phyloP scores from a whole-genome alignment of 2,329 filamentous ascomycete genomes.

The Fusarium pseudocircinatum region DNA sequence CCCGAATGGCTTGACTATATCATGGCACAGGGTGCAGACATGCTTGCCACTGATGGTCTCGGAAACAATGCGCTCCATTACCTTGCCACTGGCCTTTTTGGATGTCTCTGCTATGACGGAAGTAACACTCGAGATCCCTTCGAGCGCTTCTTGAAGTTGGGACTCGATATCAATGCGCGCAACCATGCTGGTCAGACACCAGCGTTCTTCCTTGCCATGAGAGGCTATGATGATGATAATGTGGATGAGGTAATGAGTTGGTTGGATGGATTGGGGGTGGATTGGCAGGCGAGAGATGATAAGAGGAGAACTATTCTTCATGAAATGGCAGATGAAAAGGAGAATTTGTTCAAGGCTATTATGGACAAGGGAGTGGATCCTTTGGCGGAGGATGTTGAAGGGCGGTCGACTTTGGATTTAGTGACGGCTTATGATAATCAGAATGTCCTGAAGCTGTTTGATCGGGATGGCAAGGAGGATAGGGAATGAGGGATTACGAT shows the following conservation, averaged over 20 bases:
- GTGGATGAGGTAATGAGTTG: not conserved
- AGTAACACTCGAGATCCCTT: not conserved
- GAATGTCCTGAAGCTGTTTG: slow-evolving; percentile 20
- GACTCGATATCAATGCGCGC: slow-evolving; percentile 24
- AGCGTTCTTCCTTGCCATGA: slow-evolving; percentile 2
- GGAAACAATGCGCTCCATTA: slow-evolving; percentile 28
- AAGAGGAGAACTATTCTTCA: slow-evolving; percentile 21
- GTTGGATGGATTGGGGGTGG: slow-evolving; percentile 16
- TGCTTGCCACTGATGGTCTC: slow-evolving; percentile 2
- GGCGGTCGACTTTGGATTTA: slow-evolving; percentile 21
- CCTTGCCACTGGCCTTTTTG: not conserved
- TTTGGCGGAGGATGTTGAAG: slow-evolving; percentile 23
- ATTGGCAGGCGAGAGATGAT: slow-evolving; percentile 27
- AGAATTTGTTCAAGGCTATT: not conserved
- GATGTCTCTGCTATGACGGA: not conserved
- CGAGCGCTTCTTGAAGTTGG: slow-evolving; percentile 1
- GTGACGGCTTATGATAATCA: not conserved
- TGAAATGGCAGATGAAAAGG: not conserved
- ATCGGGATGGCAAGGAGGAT: not conserved
- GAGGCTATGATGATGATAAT: too few relatives aligned
- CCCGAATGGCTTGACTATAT: slow-evolving; percentile 17
- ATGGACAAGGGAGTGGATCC: slow-evolving; percentile 19
- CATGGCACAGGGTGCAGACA: slow-evolving; percentile 13
- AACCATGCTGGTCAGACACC: slow-evolving; percentile 28
- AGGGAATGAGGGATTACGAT: not conserved